phyloP scores from a whole-genome alignment of 495 filamentous ascomycete genomes.

The Bacidia gigantensis region DNA sequence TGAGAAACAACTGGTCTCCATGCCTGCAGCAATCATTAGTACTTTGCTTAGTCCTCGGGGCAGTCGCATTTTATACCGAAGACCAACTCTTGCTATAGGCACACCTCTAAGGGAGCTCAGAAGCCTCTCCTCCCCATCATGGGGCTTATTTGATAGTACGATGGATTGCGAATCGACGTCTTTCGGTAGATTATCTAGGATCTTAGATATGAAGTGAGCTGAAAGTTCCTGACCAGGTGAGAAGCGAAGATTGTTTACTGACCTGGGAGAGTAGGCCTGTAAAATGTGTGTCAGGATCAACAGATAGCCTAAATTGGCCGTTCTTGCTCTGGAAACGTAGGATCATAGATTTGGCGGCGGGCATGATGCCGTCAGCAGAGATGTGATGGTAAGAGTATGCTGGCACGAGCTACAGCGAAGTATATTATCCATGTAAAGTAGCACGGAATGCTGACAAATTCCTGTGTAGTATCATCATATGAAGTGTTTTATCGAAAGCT shows the following conservation, averaged over 20 bases:
- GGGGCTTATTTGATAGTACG: slow-evolving; percentile 65
- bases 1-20: slow-evolving; percentile 79
- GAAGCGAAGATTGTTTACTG: too few relatives aligned
- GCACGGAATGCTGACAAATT: background rate
- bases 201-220: slow-evolving; percentile 22
- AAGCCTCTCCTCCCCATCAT: slow-evolving; percentile 56
- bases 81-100: slow-evolving; percentile 53
- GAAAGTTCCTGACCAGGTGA: too few relatives aligned
- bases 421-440: background rate
- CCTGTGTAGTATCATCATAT: background rate
- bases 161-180: slow-evolving; percentile 63
- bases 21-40: slow-evolving; percentile 41
- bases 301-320: slow-evolving; percentile 40
- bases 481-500: background rate
- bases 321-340: slow-evolving; percentile 43
- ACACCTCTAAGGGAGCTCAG: slow-evolving; percentile 53
- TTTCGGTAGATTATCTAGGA: slow-evolving; percentile 49
- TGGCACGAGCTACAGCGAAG: background rate
- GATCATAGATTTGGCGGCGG: slow-evolving; percentile 30
- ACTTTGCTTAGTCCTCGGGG: slow-evolving; percentile 4
- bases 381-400: background rate
- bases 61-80: slow-evolving; percentile 39
- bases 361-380: slow-evolving; percentile 21
- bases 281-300: slow-evolving; percentile 34
- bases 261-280: slow-evolving; percentile 33